Conservation (phyloP, 148 eudicot species). For the Rhododendron simsii region DNA sequence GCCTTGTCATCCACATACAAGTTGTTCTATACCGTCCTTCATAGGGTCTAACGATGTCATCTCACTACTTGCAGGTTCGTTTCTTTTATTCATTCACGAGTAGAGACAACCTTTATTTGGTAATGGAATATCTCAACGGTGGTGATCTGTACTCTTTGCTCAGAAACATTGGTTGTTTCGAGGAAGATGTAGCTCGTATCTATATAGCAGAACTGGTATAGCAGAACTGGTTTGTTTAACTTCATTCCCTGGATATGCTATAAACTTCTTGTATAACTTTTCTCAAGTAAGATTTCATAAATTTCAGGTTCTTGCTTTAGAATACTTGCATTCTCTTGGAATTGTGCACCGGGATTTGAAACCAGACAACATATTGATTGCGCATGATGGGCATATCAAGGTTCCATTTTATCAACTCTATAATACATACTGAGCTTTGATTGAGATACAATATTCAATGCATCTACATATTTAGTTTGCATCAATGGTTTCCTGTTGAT, state of each 20-base stretch:
- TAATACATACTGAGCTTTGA: not conserved
- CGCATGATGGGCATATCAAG: constrained; percentile 70
- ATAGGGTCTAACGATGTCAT: not conserved
- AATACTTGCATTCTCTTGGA: constrained; percentile 62
- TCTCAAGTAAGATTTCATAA: not conserved
- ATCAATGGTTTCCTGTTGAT: not conserved
- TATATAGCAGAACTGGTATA: constrained; percentile 65
- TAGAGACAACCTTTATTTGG: constrained; percentile 58
- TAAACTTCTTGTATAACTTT: constrained; percentile 5
- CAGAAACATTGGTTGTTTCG: constrained; percentile 57
- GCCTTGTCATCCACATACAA: not conserved
- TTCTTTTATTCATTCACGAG: constrained; percentile 70
- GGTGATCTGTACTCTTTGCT: constrained; percentile 68
- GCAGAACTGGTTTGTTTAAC: constrained; percentile 50
- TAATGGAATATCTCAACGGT: constrained; percentile 71
- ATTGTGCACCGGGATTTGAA: constrained; percentile 70
- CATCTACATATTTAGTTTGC: not conserved
- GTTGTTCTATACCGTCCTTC: not conserved
- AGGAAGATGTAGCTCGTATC: constrained; percentile 51
- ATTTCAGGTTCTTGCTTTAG: constrained; percentile 68
- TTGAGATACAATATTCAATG: not conserved
- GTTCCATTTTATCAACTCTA: constrained; percentile 18
- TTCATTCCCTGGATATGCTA: not conserved
- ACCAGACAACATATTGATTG: constrained; percentile 72
- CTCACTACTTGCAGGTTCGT: constrained; percentile 42